A percentile compares a stretch with the other conserved stretches of the same genome.
These are phyloP conservation scores for Arxiozyma slooffiae DNA, from an alignment of 1,139 yeast species.

Conservation along the genomic window DNA sequence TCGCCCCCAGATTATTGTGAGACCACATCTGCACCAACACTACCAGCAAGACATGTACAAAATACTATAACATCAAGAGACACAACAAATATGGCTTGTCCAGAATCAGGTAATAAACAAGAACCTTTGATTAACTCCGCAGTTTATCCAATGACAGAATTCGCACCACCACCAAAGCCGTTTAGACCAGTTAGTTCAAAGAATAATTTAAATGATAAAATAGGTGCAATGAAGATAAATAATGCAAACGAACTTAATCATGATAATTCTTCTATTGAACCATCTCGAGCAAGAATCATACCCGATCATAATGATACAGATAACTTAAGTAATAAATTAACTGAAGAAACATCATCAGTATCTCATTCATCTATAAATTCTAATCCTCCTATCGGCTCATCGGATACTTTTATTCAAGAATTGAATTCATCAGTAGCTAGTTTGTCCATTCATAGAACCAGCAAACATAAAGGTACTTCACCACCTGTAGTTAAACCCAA, in stretches of 20 bases:
- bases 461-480: neutral
- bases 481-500: slow-evolving; percentile 8
- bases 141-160: slow-evolving; percentile 4
- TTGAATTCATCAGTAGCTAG: neutral
- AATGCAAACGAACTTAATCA: neutral
- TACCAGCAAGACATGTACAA: neutral
- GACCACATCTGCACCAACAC: slow-evolving; percentile 1
- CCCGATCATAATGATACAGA: neutral
- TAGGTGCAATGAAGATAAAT: neutral
- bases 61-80: neutral
- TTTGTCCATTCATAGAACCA: neutral
- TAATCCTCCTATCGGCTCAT: neutral
- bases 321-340: no score
- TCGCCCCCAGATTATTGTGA: neutral
- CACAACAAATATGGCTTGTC: neutral
- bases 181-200: slow-evolving; percentile 2
- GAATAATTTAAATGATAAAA: neutral
- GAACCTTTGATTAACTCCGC: neutral
- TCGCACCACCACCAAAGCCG: slow-evolving; percentile 21
- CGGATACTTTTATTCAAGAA: neutral
- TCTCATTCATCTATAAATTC: neutral
- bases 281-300: neutral
- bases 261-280: neutral
- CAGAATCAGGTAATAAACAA: neutral
- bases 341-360: neutral